A percentile compares a stretch with the other conserved stretches of the same genome.
phyloP scores from a whole-genome alignment of 768 basidiomycete genomes.

The Lepiota brunneoincarnata region DNA sequence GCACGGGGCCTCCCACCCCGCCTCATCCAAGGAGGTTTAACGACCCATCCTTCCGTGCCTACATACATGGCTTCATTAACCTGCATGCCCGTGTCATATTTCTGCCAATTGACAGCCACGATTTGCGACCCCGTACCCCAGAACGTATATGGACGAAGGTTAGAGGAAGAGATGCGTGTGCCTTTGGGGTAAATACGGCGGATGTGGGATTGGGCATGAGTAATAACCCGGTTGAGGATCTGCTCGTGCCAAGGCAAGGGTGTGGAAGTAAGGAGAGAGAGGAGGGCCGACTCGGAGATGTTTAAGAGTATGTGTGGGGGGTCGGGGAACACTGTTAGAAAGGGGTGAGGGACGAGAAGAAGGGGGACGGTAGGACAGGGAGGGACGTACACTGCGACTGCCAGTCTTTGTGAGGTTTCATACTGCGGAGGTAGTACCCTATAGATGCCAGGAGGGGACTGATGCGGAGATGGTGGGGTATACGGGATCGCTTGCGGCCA shows the following conservation, averaged over 20 bases:
- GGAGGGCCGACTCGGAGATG: conserved; percentile 50
- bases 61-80: conserved; percentile 64
- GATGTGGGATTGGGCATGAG: conserved; percentile 41
- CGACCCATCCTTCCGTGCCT: conserved; percentile 53
- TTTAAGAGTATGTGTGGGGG: conserved; percentile 57
- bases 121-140: conserved; percentile 61
- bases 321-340: conserved; percentile 30
- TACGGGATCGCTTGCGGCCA: not conserved
- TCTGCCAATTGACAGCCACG: conserved; percentile 61
- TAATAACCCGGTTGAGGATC: conserved; percentile 32
- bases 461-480: conserved; percentile 4
- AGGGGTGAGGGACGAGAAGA: not conserved
- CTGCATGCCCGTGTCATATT: conserved; percentile 55
- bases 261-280: conserved; percentile 26
- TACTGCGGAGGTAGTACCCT: conserved; percentile 59
- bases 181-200: conserved; percentile 60
- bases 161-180: conserved; percentile 52
- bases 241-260: not conserved
- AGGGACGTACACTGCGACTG: conserved; percentile 31
- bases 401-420: conserved; percentile 59
- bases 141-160: conserved; percentile 48
- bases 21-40: conserved; percentile 15
- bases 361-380: not conserved
- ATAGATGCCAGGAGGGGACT: conserved; percentile 39
- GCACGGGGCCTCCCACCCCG: not conserved